phyloP scores from a whole-genome alignment of 371 early-diverging fungal genomes.

The Mucor irregularis region DNA sequence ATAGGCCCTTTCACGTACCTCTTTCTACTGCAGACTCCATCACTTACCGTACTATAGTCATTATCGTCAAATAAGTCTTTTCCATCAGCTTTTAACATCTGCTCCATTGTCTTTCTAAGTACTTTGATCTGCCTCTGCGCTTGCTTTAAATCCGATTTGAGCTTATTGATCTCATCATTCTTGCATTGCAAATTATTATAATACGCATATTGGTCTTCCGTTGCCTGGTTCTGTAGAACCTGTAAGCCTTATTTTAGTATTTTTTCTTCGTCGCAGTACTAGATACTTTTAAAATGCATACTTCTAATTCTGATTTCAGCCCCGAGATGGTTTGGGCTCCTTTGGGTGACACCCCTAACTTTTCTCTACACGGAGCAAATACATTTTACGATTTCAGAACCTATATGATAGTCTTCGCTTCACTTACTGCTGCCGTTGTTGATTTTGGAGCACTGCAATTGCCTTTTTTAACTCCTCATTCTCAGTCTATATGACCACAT shows the following conservation, averaged over 20 bases:
- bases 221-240: constrained; percentile 4
- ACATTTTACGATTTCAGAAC: not conserved
- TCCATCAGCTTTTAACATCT: constrained; percentile 34
- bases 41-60: not conserved
- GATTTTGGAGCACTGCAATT: no score
- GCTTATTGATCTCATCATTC: constrained; percentile 18
- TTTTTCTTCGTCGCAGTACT: not conserved
- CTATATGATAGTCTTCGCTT: not conserved
- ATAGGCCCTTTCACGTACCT: not conserved
- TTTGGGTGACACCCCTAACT: not conserved
- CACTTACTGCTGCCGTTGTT: no score
- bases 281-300: not conserved
- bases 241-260: not conserved
- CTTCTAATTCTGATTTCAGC: constrained; percentile 4
- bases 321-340: not conserved
- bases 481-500: not conserved
- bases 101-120: constrained; percentile 42
- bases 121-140: constrained; percentile 33
- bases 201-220: constrained; percentile 9
- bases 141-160: constrained; percentile 25
- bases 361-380: not conserved
- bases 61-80: constrained; percentile 12
- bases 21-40: not conserved
- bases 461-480: constrained; percentile 31
- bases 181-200: constrained; percentile 14